Evolutionary conservation across 257 asterid genomes (phyloP).

Genomic region (Prunella vulgaris): DNA sequence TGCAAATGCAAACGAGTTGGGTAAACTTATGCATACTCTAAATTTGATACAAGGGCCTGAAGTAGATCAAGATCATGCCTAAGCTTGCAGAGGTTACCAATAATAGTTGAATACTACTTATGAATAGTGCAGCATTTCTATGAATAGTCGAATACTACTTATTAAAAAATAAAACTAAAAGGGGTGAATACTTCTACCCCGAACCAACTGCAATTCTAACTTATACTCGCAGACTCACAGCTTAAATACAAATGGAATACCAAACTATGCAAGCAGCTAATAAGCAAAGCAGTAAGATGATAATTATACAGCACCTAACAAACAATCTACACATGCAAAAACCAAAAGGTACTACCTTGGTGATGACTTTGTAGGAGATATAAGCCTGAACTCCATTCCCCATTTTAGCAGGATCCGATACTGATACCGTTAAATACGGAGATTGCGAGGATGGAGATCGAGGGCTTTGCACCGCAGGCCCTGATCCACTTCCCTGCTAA

Average conservation of each 20-base stretch:
- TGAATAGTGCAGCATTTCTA: background rate
- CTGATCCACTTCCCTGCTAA: slow-evolving; percentile 77
- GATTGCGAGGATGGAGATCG: slow-evolving; percentile 73
- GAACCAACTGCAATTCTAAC: slow-evolving; percentile 4
- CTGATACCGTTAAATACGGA: slow-evolving; percentile 76
- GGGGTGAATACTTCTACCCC: no score
- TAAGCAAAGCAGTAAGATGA: background rate
- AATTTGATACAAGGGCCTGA: background rate
- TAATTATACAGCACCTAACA: background rate
- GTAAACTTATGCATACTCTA: background rate
- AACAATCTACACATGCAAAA: slow-evolving; percentile 2
- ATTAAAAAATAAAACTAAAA: no score
- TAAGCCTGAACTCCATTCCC: slow-evolving; percentile 98
- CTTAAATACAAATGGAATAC: background rate
- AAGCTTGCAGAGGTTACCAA: background rate
- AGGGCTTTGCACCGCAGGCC: slow-evolving; percentile 67
- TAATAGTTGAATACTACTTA: no score
- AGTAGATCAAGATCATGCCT: background rate
- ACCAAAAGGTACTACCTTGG: slow-evolving; percentile 50
- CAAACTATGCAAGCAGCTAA: slow-evolving; percentile 6
- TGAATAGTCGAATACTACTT: no score
- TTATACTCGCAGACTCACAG: no score
- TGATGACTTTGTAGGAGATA: slow-evolving; percentile 91
- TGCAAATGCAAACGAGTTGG: no score
- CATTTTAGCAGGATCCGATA: slow-evolving; percentile 97